Conservation (phyloP, 495 filamentous ascomycete genomes). For the Xylaria palmicola region DNA sequence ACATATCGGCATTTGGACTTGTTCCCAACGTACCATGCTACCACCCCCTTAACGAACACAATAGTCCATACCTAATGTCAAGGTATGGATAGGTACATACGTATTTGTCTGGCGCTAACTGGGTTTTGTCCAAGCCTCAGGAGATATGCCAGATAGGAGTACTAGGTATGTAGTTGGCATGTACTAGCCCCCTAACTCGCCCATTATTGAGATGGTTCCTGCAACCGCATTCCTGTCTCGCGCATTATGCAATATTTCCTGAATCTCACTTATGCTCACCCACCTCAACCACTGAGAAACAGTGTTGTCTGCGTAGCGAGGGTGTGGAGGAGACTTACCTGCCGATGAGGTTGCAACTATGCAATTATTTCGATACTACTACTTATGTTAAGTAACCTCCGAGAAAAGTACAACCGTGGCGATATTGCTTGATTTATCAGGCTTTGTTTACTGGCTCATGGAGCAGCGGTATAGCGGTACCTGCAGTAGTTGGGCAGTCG, state of each 20-base stretch:
- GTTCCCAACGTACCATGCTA: too few species aligned
- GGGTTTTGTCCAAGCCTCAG: neutral
- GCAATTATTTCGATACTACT: too few species aligned
- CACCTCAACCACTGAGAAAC: neutral
- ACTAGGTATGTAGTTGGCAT: neutral
- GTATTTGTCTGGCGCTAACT: neutral
- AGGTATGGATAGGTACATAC: too few species aligned
- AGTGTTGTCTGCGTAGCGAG: neutral
- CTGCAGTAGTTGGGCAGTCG: conserved; percentile 1
- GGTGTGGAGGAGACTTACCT: neutral
- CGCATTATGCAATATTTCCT: neutral
- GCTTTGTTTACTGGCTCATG: conserved; percentile 1
- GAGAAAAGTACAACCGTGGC: neutral
- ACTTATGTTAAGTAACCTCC: too few species aligned
- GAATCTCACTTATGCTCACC: neutral
- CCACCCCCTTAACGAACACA: too few species aligned
- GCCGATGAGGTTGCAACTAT: neutral
- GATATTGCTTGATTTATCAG: neutral
- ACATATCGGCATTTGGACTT: too few species aligned
- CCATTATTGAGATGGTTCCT: neutral
- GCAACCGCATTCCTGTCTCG: neutral
- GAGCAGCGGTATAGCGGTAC: neutral
- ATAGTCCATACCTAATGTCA: too few species aligned
- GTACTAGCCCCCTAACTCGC: neutral
- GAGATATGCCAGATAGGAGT: neutral